Evolutionary conservation across 2,329 filamentous ascomycete species (phyloP).

Genomic region (Aureobasidium musti): DNA sequence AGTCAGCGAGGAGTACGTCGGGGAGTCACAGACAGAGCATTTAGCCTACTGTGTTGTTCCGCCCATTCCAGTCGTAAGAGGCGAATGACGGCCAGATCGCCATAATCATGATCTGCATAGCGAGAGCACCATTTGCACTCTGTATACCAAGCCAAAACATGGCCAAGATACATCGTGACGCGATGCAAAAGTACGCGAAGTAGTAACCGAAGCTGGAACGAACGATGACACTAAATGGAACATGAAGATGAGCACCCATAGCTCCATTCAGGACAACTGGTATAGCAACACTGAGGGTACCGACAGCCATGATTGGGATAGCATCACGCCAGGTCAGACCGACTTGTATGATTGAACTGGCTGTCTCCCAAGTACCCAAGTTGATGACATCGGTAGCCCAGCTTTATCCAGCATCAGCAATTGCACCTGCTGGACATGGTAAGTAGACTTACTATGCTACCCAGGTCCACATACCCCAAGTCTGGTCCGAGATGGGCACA

Average conservation of each 20-base stretch:
- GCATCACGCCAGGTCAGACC: conserved; percentile 59
- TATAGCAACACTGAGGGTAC: conserved; percentile 56
- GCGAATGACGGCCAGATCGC: conserved; percentile 56
- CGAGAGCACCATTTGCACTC: conserved; percentile 62
- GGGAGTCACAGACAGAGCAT: neutral
- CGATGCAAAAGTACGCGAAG: conserved; percentile 57
- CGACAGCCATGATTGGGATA: conserved; percentile 53
- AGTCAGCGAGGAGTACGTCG: conserved; percentile 42
- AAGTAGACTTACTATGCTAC: conserved; percentile 40
- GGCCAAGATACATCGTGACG: conserved; percentile 57
- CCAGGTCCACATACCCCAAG: conserved; percentile 45
- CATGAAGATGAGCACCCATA: conserved; percentile 54
- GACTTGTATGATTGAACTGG: conserved; percentile 51
- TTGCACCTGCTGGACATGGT: no score
- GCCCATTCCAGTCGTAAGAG: conserved; percentile 34
- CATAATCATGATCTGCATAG: conserved; percentile 54
- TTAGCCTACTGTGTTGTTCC: conserved; percentile 16
- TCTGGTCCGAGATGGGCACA: conserved; percentile 37
- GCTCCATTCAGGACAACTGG: conserved; percentile 63
- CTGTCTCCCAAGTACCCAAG: conserved; percentile 43
- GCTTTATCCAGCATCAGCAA: neutral
- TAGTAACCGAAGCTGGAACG: conserved; percentile 61
- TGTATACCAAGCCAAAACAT: conserved; percentile 68
- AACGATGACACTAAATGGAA: conserved; percentile 59
- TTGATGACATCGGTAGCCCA: conserved; percentile 48